Base-by-base conservation (phyloP, 2,329 filamentous ascomycete genomes). In the Penicillium expansum region DNA sequence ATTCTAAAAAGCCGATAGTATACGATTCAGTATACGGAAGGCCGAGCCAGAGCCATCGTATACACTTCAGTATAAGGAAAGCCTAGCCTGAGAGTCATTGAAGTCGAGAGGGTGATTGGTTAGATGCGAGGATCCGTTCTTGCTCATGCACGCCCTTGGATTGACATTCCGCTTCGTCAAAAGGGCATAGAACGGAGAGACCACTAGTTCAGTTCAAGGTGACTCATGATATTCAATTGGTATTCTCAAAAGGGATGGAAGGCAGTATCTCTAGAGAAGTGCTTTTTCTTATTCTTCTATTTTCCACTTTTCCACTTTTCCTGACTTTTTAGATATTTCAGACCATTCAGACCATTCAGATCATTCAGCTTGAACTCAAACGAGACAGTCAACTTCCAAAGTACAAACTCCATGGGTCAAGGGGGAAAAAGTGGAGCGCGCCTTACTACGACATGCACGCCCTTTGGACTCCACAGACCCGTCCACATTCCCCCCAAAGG, bases 391-490 rank as follows among this genome's bases (percentile, higher is more conserved):
- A 24, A 39, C 27, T 20, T 37, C 43, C 13, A 47, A 42, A 4
- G 35, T 35, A 35, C 48, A 41, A 35, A 11, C 39, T 22, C 13
- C 38, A 41, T 42, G 52, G 45, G 48, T 55, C 53, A 32, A 44
- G 14, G 33, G 37, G 42, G 10, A 30, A 43, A 24, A 44, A 54
- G 61, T 65, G 62, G 61, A 56, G 38, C 42, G 43, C 61, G 62
- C 62, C 62, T 58, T 61, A 59, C 50, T 55, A 29, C 56, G 53
- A 65, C 59, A 62, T 60, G 58, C 62, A 57, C 64, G 63, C 63
- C 64, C 63, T 66, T 66, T 44, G 57, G 16, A 57, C 57, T 56
- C 64, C 64, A 65, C 62, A 43, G 48, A 45, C 33, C 60, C 45
- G 57, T 56, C 52, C 51, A 57, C 56, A 58, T 59, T 59, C 58